A percentile compares a stretch with the other conserved stretches of the same genome.
phyloP scores from a whole-genome alignment of 768 basidiomycete species.

The Calvatia gigantea region DNA sequence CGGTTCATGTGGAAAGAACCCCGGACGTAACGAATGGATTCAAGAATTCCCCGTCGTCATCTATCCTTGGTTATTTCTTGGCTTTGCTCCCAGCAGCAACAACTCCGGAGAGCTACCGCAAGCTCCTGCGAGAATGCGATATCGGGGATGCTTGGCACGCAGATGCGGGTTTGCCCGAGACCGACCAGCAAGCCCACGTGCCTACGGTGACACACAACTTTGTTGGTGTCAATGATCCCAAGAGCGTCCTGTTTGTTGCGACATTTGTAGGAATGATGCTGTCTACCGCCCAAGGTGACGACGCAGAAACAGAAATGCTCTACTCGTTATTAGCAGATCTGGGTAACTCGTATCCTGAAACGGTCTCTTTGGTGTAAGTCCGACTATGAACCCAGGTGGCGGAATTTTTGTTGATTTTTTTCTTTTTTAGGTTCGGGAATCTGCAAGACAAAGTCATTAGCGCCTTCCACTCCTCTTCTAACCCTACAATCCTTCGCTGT shows the following conservation, averaged over 20 bases:
- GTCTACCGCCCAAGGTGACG: conserved; percentile 71
- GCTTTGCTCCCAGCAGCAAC: conserved; percentile 72
- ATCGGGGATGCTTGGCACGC: conserved; percentile 44
- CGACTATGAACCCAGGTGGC: not conserved
- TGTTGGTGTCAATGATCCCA: conserved; percentile 59
- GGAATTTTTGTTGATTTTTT: conserved; percentile 14
- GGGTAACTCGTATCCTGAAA: conserved; percentile 63
- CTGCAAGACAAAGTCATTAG: conserved; percentile 75
- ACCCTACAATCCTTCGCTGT: conserved; percentile 63
- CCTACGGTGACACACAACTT: conserved; percentile 54
- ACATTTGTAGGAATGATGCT: conserved; percentile 79
- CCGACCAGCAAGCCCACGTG: conserved; percentile 40
- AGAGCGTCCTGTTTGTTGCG: conserved; percentile 65
- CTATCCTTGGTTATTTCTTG: conserved; percentile 76
- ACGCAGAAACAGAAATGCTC: conserved; percentile 77
- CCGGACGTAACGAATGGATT: conserved; percentile 32
- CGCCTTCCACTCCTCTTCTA: conserved; percentile 67
- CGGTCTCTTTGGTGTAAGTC: conserved; percentile 69
- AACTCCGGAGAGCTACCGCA: conserved; percentile 49
- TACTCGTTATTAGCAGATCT: conserved; percentile 76
- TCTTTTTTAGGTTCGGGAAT: conserved; percentile 58
- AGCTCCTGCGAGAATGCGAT: conserved; percentile 60
- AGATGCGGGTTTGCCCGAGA: conserved; percentile 34
- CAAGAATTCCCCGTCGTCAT: conserved; percentile 44
- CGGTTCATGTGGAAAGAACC: conserved; percentile 40